These are phyloP conservation scores for Solanum infundibuliforme DNA, from an alignment of 257 asterid species.

Conservation along the genomic window DNA sequence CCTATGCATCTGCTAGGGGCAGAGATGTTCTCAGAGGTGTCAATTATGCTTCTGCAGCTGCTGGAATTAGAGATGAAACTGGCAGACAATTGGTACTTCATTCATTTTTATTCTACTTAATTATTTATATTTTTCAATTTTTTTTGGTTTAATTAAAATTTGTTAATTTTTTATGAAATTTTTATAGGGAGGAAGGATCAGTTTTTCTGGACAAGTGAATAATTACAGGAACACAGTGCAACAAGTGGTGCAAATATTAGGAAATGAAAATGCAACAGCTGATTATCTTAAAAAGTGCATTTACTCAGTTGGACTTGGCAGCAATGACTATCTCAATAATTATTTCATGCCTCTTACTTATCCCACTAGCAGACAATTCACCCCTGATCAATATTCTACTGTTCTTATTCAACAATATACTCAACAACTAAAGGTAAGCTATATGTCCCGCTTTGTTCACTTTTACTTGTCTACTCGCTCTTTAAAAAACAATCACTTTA, in stretches of 20 bases:
- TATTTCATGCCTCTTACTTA: slow-evolving; percentile 8
- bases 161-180: background rate
- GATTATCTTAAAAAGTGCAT: slow-evolving; percentile 4
- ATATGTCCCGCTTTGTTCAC: background rate
- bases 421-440: slow-evolving; percentile 20
- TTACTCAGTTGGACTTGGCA: slow-evolving; percentile 12
- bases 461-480: background rate
- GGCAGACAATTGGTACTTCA: slow-evolving; percentile 14
- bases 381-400: slow-evolving; percentile 37
- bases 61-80: slow-evolving; percentile 31
- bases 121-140: too few species aligned
- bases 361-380: background rate
- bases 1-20: slow-evolving; percentile 25
- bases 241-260: background rate
- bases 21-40: slow-evolving; percentile 23
- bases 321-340: slow-evolving; percentile 26
- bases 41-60: slow-evolving; percentile 40
- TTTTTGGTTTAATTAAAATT: background rate
- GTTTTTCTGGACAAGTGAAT: slow-evolving; percentile 6
- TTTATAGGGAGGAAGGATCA: slow-evolving; percentile 4
- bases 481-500: background rate
- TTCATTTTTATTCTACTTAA: too few species aligned
- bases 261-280: background rate
- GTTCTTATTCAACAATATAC: slow-evolving; percentile 40
- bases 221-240: background rate